Conservation (phyloP, 2,329 filamentous ascomycete genomes). For the Neonectria punicea region DNA sequence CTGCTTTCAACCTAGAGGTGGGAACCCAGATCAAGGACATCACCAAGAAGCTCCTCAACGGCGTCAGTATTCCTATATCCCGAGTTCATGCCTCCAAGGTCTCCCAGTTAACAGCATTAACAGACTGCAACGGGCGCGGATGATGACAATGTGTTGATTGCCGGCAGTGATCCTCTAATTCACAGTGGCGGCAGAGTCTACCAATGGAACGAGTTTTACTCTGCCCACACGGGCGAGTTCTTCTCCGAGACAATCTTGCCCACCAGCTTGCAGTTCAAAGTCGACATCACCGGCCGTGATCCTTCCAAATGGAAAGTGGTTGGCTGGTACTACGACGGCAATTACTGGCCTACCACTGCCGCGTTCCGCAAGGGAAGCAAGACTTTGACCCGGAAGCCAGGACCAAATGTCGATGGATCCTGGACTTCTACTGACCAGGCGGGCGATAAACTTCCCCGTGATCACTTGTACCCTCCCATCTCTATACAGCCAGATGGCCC, state of each 20-base stretch:
- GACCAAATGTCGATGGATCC: conserved; percentile 17
- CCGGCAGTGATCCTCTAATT: conserved; percentile 42
- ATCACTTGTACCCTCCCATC: conserved; percentile 17
- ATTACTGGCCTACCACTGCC: conserved; percentile 62
- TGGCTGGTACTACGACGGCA: conserved; percentile 64
- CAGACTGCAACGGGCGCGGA: conserved; percentile 28
- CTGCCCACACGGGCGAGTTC: conserved; percentile 43
- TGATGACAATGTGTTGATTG: conserved; percentile 25
- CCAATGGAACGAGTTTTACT: conserved; percentile 60
- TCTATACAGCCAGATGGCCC: conserved; percentile 24
- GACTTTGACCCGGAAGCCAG: conserved; percentile 1
- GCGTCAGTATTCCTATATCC: conserved; percentile 5
- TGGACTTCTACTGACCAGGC: conserved; percentile 29
- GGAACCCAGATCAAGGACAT: conserved; percentile 21
- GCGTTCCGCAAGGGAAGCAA: conserved; percentile 28
- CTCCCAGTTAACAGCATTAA: not conserved
- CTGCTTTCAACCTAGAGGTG: conserved; percentile 22
- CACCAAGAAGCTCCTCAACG: conserved; percentile 31
- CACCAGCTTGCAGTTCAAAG: conserved; percentile 55
- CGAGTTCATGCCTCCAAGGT: fast-evolving
- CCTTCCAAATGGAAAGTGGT: conserved; percentile 60
- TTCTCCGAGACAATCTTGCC: conserved; percentile 58
- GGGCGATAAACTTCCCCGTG: conserved; percentile 10
- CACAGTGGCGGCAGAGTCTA: conserved; percentile 54
- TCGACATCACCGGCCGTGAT: conserved; percentile 62